A percentile compares a stretch with the other conserved stretches of the same genome.
These are phyloP conservation scores for Dictyostelium brefeldianum DNA, from an alignment of 78 protist genomes.

Conservation along the genomic window DNA sequence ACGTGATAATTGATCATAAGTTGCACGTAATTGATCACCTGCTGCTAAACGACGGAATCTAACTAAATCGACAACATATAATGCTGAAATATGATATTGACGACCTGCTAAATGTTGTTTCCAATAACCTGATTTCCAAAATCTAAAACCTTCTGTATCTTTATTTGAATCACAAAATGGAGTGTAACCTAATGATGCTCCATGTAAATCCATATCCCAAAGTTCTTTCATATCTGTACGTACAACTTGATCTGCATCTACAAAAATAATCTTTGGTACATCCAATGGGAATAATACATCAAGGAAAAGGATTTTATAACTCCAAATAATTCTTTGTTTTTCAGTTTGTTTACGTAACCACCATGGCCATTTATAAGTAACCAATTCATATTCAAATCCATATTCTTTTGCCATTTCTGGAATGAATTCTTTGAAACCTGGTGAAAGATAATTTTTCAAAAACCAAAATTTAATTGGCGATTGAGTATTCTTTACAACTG, in stretches of 20 bases:
- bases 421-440: slow-evolving; percentile 89
- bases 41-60: slow-evolving; percentile 92
- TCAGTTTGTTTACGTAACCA: slow-evolving; percentile 96
- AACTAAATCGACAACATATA: slow-evolving; percentile 97
- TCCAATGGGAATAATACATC: slow-evolving; percentile 99
- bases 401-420: slow-evolving; percentile 83
- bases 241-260: slow-evolving; percentile 98
- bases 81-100: slow-evolving; percentile 98
- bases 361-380: slow-evolving; percentile 98
- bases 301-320: slow-evolving; percentile 97
- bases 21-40: slow-evolving; percentile 95
- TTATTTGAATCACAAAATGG: slow-evolving; percentile 94
- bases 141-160: slow-evolving; percentile 96
- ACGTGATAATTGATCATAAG: slow-evolving; percentile 90
- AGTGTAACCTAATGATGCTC: slow-evolving; percentile 92
- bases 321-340: slow-evolving; percentile 99
- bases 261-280: slow-evolving; percentile 92
- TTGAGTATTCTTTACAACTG: slow-evolving; percentile 88
- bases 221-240: slow-evolving; percentile 96
- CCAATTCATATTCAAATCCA: slow-evolving; percentile 94
- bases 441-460: slow-evolving; percentile 93
- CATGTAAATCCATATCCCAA: slow-evolving; percentile 92
- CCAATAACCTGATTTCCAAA: slow-evolving; percentile 98
- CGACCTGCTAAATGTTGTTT: slow-evolving; percentile 89
- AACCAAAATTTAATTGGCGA: slow-evolving; percentile 98